phyloP scores from a whole-genome alignment of 495 filamentous ascomycete species.

The Lophiotrema nucula region DNA sequence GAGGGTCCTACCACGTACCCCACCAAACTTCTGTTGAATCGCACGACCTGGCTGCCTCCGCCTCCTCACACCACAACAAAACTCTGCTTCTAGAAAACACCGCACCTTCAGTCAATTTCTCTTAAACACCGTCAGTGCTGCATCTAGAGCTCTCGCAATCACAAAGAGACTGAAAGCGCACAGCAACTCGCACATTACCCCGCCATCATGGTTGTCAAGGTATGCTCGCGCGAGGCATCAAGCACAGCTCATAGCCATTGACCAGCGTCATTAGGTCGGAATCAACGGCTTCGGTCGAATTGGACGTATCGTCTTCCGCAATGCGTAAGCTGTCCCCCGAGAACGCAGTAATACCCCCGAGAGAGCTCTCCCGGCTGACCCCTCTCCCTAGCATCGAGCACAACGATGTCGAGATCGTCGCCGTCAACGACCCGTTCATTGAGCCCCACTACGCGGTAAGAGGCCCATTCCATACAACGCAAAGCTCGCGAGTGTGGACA shows the following conservation, averaged over 20 bases:
- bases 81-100: too few species aligned
- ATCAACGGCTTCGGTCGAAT: constrained; percentile 99
- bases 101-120: too few species aligned
- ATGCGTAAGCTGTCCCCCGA: constrained; percentile 61
- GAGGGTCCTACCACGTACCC: background rate
- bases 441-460: constrained; percentile 95
- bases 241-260: background rate
- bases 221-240: constrained; percentile 17
- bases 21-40: too few species aligned
- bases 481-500: too few species aligned
- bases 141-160: too few species aligned
- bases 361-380: constrained; percentile 28
- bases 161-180: too few species aligned
- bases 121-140: too few species aligned
- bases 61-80: constrained; percentile 7
- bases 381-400: constrained; percentile 68
- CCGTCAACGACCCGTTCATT: constrained; percentile 99
- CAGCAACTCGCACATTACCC: too few species aligned
- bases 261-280: constrained; percentile 61
- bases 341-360: constrained; percentile 22
- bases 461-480: constrained; percentile 29
- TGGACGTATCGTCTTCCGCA: constrained; percentile 90
- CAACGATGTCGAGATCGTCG: constrained; percentile 81
- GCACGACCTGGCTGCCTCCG: too few species aligned
- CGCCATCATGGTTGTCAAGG: constrained; percentile 44